Evolutionary conservation across 345 rosid genomes (phyloP), one percentile per base, ranked within the genome.

Genomic region (Brassica rapa): DNA sequence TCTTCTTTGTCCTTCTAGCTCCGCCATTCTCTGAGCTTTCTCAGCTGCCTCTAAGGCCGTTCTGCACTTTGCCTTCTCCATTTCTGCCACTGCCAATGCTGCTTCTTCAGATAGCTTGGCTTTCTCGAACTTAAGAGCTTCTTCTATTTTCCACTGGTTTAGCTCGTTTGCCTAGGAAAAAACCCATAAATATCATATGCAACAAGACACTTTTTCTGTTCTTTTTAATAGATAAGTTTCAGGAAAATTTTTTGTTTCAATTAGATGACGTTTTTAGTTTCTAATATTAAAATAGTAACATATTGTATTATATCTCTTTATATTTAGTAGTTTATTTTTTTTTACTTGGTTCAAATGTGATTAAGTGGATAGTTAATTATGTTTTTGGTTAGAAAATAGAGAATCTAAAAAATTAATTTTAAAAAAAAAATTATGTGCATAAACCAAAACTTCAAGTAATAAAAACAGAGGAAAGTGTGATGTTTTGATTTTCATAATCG

Each of bases 41-140:
- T 87, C 93, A n/a, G 94, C 96, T 72, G 94, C 94, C 76, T 89
- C 96, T 57, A 86, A 61, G 19, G 96, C 94, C 8, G 86, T 88
- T 84, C 73, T 86, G 77, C 96, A 85, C 83, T 89, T 92, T 7
- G 88, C 90, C 83, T 90, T 89, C 87, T 93, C 97, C 77, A 85
- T 85, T 87, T 93, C 94, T 2, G 87, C 92, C 11, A 93, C 71
- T 35, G 90, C 91, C 21, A 88, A 83, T 74, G 97, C 96, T 43
- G 94, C 82, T 82, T 93, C 97, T 82, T 88, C 94, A 4, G 96
- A 88, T 37, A 33, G 66, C 74, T 81, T 86, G 6, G 94, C 96
- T 77, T 89, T 87, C 84, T 89, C 92, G 9, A 88, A 82, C 55
- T 61, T 87, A 35, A 81, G 90, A 25, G 81, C 86, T 85, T 91